Evolutionary conservation across 352 stramenopile species (phyloP).

Genomic region (Phytophthora boehmeriae): DNA sequence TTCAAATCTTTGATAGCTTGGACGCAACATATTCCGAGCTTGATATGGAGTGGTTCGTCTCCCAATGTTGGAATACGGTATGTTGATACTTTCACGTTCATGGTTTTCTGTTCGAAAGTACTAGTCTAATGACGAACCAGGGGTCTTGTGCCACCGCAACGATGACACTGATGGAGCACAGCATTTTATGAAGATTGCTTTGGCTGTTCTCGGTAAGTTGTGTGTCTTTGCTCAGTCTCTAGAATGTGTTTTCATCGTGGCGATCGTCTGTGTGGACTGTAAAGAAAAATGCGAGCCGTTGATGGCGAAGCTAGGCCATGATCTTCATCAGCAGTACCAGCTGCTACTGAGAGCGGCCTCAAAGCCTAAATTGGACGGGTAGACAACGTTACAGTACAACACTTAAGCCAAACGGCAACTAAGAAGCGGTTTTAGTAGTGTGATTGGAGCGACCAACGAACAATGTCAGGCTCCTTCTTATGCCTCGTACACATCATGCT

Average conservation of each 20-base stretch:
- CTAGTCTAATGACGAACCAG: slow-evolving; percentile 13
- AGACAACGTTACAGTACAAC: slow-evolving; percentile 8
- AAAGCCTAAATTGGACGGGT: slow-evolving; percentile 10
- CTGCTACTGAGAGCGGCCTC: slow-evolving; percentile 26
- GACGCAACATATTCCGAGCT: slow-evolving; percentile 45
- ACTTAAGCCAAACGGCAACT: neutral
- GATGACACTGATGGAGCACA: slow-evolving; percentile 37
- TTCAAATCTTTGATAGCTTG: slow-evolving; percentile 60
- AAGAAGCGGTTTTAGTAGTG: too few relatives aligned
- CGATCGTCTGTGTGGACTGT: slow-evolving; percentile 2
- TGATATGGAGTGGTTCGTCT: slow-evolving; percentile 76
- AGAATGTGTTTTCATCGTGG: neutral
- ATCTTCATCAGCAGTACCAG: slow-evolving; percentile 54
- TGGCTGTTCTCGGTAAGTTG: slow-evolving; percentile 47
- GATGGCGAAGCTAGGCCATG: slow-evolving; percentile 32
- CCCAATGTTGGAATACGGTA: slow-evolving; percentile 83
- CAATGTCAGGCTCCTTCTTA: slow-evolving; percentile 19
- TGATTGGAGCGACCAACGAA: too few relatives aligned
- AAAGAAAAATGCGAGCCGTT: slow-evolving; percentile 42
- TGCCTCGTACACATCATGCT: slow-evolving; percentile 61
- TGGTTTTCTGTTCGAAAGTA: too few relatives aligned
- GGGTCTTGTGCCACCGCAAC: slow-evolving; percentile 40
- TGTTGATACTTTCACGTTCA: slow-evolving; percentile 8
- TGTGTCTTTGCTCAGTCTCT: neutral
- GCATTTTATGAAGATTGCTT: slow-evolving; percentile 52